Evolutionary conservation across 805 yeast species (phyloP), one percentile per base, ranked within the genome.

Genomic region (Ogataea nakhonphanomensis): DNA sequence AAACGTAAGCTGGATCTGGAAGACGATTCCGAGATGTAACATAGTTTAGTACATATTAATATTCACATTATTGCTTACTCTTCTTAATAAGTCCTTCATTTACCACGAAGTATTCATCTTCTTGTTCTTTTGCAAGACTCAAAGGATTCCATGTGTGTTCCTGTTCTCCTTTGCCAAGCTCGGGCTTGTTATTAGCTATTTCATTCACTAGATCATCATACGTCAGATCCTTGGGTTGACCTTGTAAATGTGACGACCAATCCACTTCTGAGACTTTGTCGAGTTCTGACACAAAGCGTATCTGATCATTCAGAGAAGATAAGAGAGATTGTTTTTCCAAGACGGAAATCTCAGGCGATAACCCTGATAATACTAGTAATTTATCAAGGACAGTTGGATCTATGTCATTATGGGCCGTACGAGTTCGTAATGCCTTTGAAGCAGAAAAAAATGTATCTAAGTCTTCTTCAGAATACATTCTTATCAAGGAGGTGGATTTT

Each of bases 1-100:
- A 84, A 82, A 61, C 81, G 91, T 54, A 82, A 81, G 61, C 66
- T 82, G 45, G 78, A 74, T 20, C 57, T 84, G 42, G 84, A 81
- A 28, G 83, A 76, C 17, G 84, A 75, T 26, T 82, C 47, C 23
- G 46, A 52, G 27, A 27, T 33, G 41, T 38, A 33, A 33, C 25
- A 35, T 35, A 39, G 22, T 24, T 17, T 17, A 17, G 20, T 17
- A 17, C 20, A 17, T 17, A 17, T 17, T 27, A 24, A 8, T 7
- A 23, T 30, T 15, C 11, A 21, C 22, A 20, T 43, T 27, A 51
- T 40, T 46, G 57, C 42, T 59, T 59, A 33, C 53, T 54, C 11
- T 64, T 57, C 43, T 70, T 71, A n/a, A 70, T 46, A 25, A 73
- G 46, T 5, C 77, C 76, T 45, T 73, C 78, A 25, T 66, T 65